Evolutionary conservation across 352 stramenopile species (phyloP).

Genomic region (Pythium monospermum): DNA sequence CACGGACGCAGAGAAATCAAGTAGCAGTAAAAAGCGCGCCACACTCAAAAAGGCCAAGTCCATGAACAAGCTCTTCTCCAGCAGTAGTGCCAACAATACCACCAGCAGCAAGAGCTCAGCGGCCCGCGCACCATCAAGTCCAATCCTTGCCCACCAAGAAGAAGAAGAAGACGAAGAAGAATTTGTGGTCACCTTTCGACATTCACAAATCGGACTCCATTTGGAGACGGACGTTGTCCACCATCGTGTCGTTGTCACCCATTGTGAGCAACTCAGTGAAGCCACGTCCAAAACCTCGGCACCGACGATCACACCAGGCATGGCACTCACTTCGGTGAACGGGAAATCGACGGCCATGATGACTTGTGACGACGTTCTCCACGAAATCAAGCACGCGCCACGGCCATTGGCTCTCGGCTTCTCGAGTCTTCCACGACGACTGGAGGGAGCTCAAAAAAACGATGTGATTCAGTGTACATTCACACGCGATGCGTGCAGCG

Average conservation of each 20-base stretch:
- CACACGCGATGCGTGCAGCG: conserved; percentile 34
- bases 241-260: conserved; percentile 52
- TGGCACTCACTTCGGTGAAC: conserved; percentile 66
- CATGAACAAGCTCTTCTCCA: conserved; percentile 20
- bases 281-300: conserved; percentile 26
- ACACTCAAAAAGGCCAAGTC: conserved; percentile 29
- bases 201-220: conserved; percentile 59
- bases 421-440: conserved; percentile 35
- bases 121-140: conserved; percentile 10
- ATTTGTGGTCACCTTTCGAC: conserved; percentile 50
- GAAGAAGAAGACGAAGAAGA: no score
- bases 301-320: conserved; percentile 40
- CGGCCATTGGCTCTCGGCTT: conserved; percentile 62
- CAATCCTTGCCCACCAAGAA: no score
- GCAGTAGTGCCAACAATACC: background rate
- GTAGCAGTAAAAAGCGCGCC: background rate
- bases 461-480: conserved; percentile 46
- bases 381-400: conserved; percentile 37
- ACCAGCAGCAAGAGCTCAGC: conserved; percentile 7
- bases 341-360: conserved; percentile 34
- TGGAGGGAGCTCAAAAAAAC: no score
- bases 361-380: conserved; percentile 42
- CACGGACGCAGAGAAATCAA: conserved; percentile 1
- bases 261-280: conserved; percentile 64
- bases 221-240: conserved; percentile 60